Conservation (phyloP, 345 rosid species). For the Eucalyptus erythrocorys region DNA sequence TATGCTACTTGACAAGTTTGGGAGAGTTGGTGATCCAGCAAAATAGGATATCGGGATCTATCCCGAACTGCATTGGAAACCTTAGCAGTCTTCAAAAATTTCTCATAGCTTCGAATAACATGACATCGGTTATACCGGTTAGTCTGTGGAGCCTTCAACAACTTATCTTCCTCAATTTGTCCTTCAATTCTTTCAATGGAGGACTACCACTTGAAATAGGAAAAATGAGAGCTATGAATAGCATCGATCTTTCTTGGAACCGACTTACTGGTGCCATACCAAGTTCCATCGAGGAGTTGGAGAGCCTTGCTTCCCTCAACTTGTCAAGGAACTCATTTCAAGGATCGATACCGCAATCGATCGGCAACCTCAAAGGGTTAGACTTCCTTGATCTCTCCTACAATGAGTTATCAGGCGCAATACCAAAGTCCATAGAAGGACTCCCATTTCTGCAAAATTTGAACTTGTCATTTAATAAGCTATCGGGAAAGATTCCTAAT, state of each 20-base stretch:
- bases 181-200: neutral
- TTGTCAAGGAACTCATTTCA: neutral
- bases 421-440: neutral
- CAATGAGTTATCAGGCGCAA: neutral
- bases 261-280: neutral
- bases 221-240: too few species aligned
- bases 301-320: neutral
- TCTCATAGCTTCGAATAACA: neutral
- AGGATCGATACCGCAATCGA: neutral
- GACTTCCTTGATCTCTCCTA: neutral
- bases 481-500: neutral
- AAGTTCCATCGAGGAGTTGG: neutral
- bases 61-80: neutral
- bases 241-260: neutral
- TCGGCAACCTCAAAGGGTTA: neutral
- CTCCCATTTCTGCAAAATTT: neutral
- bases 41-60: neutral
- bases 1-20: neutral
- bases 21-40: fast-evolving
- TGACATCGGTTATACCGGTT: neutral
- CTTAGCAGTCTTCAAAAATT: neutral
- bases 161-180: neutral
- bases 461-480: neutral
- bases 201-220: neutral
- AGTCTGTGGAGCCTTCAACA: neutral